These are phyloP conservation scores for Agaricus bisporus DNA, from an alignment of 768 basidiomycete genomes.

Conservation along the genomic window DNA sequence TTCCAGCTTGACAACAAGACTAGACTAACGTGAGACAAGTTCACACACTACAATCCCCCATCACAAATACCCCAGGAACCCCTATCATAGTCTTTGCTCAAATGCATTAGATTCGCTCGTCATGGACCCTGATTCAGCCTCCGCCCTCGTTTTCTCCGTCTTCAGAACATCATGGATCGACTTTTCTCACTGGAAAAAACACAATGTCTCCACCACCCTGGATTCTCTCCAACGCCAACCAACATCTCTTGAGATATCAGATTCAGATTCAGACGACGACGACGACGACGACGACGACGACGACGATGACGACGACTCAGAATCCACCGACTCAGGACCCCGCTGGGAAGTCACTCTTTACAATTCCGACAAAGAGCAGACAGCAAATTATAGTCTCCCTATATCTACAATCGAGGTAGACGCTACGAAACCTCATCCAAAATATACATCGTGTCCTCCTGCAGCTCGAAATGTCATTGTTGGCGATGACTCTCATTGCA, in stretches of 20 bases:
- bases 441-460: conserved; percentile 56
- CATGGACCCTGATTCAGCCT: neutral
- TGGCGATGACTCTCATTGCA: conserved; percentile 51
- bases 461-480: conserved; percentile 36
- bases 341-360: neutral
- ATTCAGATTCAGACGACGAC: neutral
- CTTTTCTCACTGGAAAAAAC: neutral
- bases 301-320: too few relatives aligned
- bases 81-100: too few relatives aligned
- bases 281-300: too few relatives aligned
- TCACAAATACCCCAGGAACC: too few relatives aligned
- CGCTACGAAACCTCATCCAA: conserved; percentile 19
- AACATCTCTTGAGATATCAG: neutral
- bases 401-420: neutral
- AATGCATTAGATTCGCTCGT: too few relatives aligned
- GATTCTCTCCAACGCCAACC: neutral
- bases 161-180: neutral
- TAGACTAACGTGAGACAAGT: too few relatives aligned
- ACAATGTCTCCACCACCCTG: neutral
- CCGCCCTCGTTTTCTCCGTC: neutral
- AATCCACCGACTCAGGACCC: neutral
- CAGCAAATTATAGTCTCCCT: neutral
- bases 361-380: neutral
- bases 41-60: too few relatives aligned
- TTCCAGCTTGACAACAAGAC: too few relatives aligned